Conservation (phyloP, 1,284 basidiomycete species). For the Tylopilus sp. region DNA sequence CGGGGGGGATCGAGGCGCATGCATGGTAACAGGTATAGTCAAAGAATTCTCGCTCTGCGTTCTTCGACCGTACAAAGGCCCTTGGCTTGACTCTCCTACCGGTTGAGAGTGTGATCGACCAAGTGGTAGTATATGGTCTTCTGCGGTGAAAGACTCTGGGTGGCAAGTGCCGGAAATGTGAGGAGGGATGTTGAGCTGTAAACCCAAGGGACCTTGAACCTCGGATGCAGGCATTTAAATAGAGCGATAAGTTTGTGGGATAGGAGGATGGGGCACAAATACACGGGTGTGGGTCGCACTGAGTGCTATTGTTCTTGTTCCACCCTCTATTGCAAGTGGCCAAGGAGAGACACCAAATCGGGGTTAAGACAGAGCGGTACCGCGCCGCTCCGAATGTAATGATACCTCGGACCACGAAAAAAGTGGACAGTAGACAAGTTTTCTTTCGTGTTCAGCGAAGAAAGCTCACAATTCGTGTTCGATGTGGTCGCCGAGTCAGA, state of each 20-base stretch:
- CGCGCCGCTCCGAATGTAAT: slow-evolving; percentile 6
- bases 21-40: slow-evolving; percentile 15
- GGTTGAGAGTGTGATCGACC: slow-evolving; percentile 31
- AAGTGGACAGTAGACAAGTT: slow-evolving; percentile 4
- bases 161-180: slow-evolving; percentile 17
- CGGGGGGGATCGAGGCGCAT: slow-evolving; percentile 12
- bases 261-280: not conserved
- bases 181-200: slow-evolving; percentile 29
- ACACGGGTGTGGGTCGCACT: slow-evolving; percentile 1
- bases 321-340: slow-evolving; percentile 11
- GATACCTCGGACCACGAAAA: slow-evolving; percentile 6
- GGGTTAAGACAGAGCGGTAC: slow-evolving; percentile 19
- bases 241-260: not conserved
- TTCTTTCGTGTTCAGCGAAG: slow-evolving; percentile 7
- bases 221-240: slow-evolving; percentile 32
- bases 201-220: slow-evolving; percentile 33
- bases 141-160: slow-evolving; percentile 22
- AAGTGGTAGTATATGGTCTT: slow-evolving; percentile 18
- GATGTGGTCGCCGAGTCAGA: slow-evolving; percentile 19
- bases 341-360: slow-evolving; percentile 32
- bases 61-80: slow-evolving; percentile 27
- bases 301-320: slow-evolving; percentile 28
- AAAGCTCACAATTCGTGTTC: slow-evolving; percentile 7
- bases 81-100: slow-evolving; percentile 32
- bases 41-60: slow-evolving; percentile 38